phyloP scores from a whole-genome alignment of 805 yeast genomes.

The Saccharomycopsis sp. region DNA sequence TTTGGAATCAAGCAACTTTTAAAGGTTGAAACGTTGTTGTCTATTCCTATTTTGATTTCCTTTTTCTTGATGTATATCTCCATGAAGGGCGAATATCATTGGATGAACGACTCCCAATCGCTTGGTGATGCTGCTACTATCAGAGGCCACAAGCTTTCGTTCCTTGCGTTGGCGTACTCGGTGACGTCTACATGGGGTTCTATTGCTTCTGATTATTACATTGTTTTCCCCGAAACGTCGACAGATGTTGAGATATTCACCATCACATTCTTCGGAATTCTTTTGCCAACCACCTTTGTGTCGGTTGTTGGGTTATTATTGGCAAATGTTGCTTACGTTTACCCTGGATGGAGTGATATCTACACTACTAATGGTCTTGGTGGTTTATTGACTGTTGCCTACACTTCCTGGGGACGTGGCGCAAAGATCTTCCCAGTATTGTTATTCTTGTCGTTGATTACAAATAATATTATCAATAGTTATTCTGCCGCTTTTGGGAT shows the following conservation, averaged over 20 bases:
- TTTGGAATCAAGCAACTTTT: conserved; percentile 73
- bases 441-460: conserved; percentile 65
- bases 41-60: conserved; percentile 62
- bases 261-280: conserved; percentile 60
- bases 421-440: conserved; percentile 72
- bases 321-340: conserved; percentile 56
- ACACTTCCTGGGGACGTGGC: conserved; percentile 53
- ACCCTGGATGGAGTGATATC: conserved; percentile 47
- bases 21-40: conserved; percentile 58
- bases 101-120: conserved; percentile 30
- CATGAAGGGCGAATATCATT: conserved; percentile 41
- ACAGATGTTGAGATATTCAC: conserved; percentile 47
- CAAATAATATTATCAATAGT: conserved; percentile 75
- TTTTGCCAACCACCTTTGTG: conserved; percentile 69
- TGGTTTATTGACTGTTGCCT: conserved; percentile 61
- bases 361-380: conserved; percentile 64
- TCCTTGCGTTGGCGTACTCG: conserved; percentile 67
- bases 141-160: conserved; percentile 65
- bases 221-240: conserved; percentile 69
- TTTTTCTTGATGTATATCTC: conserved; percentile 63
- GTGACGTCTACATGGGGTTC: conserved; percentile 89
- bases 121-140: conserved; percentile 37
- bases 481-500: conserved; percentile 78
- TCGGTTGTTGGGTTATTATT: conserved; percentile 68
- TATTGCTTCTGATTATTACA: conserved; percentile 77